phyloP scores from a whole-genome alignment of 192 early-diverging fungal genomes.

The Lunasporangiospora selenospora region DNA sequence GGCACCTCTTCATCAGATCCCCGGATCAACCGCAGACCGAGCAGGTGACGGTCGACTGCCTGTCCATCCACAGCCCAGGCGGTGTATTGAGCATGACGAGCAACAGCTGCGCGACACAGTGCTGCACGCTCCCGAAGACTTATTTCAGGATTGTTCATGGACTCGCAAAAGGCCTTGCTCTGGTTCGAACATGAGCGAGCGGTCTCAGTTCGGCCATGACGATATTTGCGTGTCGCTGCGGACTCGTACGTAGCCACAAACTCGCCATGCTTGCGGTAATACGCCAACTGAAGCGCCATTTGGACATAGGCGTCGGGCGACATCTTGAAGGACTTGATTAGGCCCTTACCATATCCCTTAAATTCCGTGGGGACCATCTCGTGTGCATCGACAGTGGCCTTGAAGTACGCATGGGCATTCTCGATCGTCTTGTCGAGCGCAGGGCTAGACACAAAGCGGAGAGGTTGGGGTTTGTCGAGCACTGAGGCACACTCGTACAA shows the following conservation, averaged over 20 bases:
- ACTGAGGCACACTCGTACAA: slow-evolving; percentile 29
- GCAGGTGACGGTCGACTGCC: slow-evolving; percentile 85
- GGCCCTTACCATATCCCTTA: slow-evolving; percentile 72
- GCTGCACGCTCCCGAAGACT: slow-evolving; percentile 53
- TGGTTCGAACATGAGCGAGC: slow-evolving; percentile 79
- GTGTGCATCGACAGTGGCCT: slow-evolving; percentile 65
- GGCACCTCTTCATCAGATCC: slow-evolving; percentile 44
- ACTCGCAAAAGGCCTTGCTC: slow-evolving; percentile 70
- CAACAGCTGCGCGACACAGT: slow-evolving; percentile 66
- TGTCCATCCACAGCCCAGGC: slow-evolving; percentile 72
- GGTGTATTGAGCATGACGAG: slow-evolving; percentile 73
- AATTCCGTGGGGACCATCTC: slow-evolving; percentile 70
- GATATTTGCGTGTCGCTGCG: slow-evolving; percentile 79
- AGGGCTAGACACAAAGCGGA: slow-evolving; percentile 63
- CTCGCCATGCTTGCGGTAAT: slow-evolving; percentile 73
- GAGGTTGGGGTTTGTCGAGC: slow-evolving; percentile 50
- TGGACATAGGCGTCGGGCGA: slow-evolving; percentile 88
- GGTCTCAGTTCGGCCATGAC: slow-evolving; percentile 90
- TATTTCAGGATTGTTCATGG: slow-evolving; percentile 63
- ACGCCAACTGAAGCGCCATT: slow-evolving; percentile 88
- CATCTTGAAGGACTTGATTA: slow-evolving; percentile 49
- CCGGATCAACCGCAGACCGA: slow-evolving; percentile 73
- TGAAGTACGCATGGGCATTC: slow-evolving; percentile 69
- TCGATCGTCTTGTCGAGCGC: slow-evolving; percentile 58
- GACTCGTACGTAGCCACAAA: slow-evolving; percentile 86